A percentile compares a stretch with the other conserved stretches of the same genome.
phyloP scores from a whole-genome alignment of 2,329 filamentous ascomycete species.

The Basipetospora chlamydospora region DNA sequence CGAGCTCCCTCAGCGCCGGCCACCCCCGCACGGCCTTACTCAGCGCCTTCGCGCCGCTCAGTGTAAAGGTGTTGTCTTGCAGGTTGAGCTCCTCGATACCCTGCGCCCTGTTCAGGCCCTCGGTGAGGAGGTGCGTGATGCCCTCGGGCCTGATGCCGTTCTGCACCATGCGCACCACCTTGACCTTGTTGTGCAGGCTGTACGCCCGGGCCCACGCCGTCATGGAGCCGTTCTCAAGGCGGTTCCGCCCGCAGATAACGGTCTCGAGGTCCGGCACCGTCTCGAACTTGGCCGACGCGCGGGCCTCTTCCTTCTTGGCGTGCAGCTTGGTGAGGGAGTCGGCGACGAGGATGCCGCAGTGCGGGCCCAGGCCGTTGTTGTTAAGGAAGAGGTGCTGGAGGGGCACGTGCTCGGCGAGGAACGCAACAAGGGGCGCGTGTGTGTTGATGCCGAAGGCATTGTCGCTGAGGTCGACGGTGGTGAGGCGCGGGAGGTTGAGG shows the following conservation, averaged over 20 bases:
- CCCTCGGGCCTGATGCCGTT: slow-evolving; percentile 95
- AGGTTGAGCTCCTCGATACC: slow-evolving; percentile 68
- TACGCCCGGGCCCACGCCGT: slow-evolving; percentile 83
- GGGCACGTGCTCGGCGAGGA: slow-evolving; percentile 75
- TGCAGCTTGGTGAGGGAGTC: slow-evolving; percentile 75
- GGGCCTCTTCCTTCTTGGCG: slow-evolving; percentile 65
- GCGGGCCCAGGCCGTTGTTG: slow-evolving; percentile 93
- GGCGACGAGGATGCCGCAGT: slow-evolving; percentile 77
- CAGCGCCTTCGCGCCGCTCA: slow-evolving; percentile 63
- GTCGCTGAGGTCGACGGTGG: slow-evolving; percentile 90
- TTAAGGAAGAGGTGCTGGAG: slow-evolving; percentile 92
- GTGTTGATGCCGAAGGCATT: slow-evolving; percentile 97
- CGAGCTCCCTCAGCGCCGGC: slow-evolving; percentile 65
- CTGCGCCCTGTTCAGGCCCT: slow-evolving; percentile 60
- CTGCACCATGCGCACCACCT: slow-evolving; percentile 90
- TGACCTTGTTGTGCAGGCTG: slow-evolving; percentile 66
- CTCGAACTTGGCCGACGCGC: slow-evolving; percentile 54
- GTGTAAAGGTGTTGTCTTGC: slow-evolving; percentile 95
- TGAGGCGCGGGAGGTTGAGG: slow-evolving; percentile 70
- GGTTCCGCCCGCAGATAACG: slow-evolving; percentile 92
- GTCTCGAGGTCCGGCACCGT: slow-evolving; percentile 78
- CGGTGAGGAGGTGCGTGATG: slow-evolving; percentile 63
- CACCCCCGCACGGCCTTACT: slow-evolving; percentile 61
- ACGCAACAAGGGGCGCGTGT: slow-evolving; percentile 80
- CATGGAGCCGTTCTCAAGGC: slow-evolving; percentile 94